Evolutionary conservation across 228 moss, liverwort and hornwort genomes (phyloP).

Genomic region (Sphagnum fallax): DNA sequence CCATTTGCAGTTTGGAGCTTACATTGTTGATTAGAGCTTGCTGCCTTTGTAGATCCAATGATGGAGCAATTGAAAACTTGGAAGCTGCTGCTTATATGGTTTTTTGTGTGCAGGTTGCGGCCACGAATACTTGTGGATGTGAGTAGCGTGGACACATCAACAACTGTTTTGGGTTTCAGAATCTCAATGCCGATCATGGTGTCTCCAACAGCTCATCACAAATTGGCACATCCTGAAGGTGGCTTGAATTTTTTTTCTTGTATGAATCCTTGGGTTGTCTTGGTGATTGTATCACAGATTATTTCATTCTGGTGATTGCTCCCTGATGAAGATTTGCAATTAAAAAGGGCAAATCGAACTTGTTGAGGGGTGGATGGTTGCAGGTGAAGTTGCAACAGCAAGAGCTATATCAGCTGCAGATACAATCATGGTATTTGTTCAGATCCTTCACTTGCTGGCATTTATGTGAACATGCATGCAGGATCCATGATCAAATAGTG

Average conservation of each 20-base stretch:
- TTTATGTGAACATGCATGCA: no score
- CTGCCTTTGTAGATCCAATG: no score
- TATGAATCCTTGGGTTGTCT: no score
- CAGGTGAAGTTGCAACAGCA: slow-evolving; percentile 80
- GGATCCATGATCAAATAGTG: no score
- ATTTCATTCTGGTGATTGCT: no score
- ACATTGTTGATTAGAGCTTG: no score
- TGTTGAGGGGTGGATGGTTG: neutral
- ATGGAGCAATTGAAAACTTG: no score
- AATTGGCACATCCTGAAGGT: slow-evolving; percentile 77
- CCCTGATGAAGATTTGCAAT: no score
- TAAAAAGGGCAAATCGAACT: no score
- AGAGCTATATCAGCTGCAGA: slow-evolving; percentile 56
- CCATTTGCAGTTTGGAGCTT: no score
- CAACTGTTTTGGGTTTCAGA: slow-evolving; percentile 45
- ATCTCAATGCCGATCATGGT: slow-evolving; percentile 85
- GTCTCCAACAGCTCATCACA: slow-evolving; percentile 71
- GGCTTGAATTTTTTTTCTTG: neutral
- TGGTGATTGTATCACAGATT: no score
- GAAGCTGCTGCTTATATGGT: no score
- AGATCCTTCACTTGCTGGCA: neutral
- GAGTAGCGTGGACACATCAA: slow-evolving; percentile 50
- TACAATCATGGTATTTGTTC: slow-evolving; percentile 46
- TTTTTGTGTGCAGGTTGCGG: slow-evolving; percentile 30
- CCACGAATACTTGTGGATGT: slow-evolving; percentile 69